Base-by-base conservation (phyloP, 2,329 filamentous ascomycete genomes). In the Curvularia verruculosa region DNA sequence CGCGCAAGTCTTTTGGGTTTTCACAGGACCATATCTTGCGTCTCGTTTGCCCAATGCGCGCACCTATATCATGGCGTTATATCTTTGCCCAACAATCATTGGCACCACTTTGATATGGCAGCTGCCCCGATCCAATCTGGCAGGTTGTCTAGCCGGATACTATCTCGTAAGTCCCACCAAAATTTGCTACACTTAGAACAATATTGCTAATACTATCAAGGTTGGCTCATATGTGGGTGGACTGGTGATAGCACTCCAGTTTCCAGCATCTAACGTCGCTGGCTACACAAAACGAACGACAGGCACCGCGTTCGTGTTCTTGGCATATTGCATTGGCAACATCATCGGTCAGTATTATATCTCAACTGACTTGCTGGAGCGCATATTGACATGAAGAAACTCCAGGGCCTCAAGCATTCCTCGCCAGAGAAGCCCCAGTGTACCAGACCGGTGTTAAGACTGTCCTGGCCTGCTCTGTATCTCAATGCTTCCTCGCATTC, bases 391-490 rank as follows among this genome's bases (percentile, higher is more conserved):
- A 9, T 10, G 13, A 31, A 24, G 6, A 19, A 9, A 28, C 26
- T 29, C 5, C 19, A 56, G 54, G 54, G 0, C 79, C 78, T 2
- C 79, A 81, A 44, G 80, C 80, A 0, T 83, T 83, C 61, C 57
- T 82, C 2, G 74, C 73, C 0, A 49, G 64, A 0, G 82, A 84
- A 60, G 73, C 80, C 0, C 82, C 82, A 0, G 65, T 77, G 0
- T 86, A 85, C 28, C 71, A 74, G 28, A 84, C 83, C 0, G 84
- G 83, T 1, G 84, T 81, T 49, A 83, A 80, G 54, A 70, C 83
- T 7, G 81, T 82, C 15, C 66, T 85, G 3, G 78, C 76, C 19
- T 83, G 81, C 60, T 72, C 80, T 6, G 77, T 73, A 18, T 72
- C 70, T 8, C 80, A 81, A 58, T 67, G 81, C n/a, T 68, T 68